Evolutionary conservation across 495 filamentous ascomycete species (phyloP).

Genomic region (Parachaetomium inaequale): DNA sequence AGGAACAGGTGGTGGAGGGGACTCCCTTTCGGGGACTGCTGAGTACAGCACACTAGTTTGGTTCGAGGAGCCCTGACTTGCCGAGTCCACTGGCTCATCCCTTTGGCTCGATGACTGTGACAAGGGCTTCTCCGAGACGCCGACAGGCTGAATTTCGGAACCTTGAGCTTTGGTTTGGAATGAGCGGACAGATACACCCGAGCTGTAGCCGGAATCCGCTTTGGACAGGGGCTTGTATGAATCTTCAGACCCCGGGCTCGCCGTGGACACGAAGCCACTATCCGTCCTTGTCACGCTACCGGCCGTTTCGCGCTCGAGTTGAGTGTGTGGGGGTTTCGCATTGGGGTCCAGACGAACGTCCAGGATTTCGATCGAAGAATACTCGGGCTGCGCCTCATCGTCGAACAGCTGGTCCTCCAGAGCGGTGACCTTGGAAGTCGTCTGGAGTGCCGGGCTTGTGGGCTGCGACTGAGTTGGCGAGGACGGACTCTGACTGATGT

Average conservation of each 20-base stretch:
- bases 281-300: conserved; percentile 38
- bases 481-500: conserved; percentile 29
- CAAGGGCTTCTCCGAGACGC: conserved; percentile 15
- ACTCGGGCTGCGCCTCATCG: conserved; percentile 34
- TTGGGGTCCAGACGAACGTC: conserved; percentile 41
- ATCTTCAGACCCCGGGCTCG: conserved; percentile 35
- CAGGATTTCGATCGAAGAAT: conserved; percentile 35
- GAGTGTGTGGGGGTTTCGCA: conserved; percentile 35
- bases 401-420: conserved; percentile 50
- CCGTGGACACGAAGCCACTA: conserved; percentile 39
- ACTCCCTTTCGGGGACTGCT: conserved; percentile 16
- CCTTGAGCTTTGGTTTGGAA: conserved; percentile 31
- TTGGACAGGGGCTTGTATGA: conserved; percentile 45
- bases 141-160: neutral
- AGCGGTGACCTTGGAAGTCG: conserved; percentile 47
- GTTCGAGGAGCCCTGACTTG: conserved; percentile 2
- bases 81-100: neutral
- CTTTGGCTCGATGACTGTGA: conserved; percentile 3
- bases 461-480: conserved; percentile 26
- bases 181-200: conserved; percentile 48
- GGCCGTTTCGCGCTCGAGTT: conserved; percentile 7
- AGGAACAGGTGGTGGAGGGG: conserved; percentile 33
- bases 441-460: conserved; percentile 36
- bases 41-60: neutral
- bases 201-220: conserved; percentile 57